phyloP scores from a whole-genome alignment of 2,329 filamentous ascomycete species.

The Diaporthe vexans region DNA sequence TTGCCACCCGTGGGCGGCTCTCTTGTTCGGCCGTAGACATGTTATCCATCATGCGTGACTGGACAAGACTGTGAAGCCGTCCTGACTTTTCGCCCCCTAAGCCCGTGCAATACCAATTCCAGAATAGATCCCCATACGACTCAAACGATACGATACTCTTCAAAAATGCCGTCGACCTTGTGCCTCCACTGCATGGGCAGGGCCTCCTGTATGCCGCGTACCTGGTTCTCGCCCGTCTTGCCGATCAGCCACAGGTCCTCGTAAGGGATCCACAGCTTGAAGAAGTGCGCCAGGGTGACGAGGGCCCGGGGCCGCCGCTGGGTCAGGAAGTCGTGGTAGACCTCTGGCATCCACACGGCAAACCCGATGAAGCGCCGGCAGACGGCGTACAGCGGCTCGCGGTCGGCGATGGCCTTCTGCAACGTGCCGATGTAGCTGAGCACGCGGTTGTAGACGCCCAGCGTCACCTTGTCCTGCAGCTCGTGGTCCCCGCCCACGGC shows the following conservation, averaged over 20 bases:
- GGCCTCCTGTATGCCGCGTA: slow-evolving; percentile 53
- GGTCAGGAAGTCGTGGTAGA: slow-evolving; percentile 52
- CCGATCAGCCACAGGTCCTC: slow-evolving; percentile 55
- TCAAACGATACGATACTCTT: slow-evolving; percentile 48
- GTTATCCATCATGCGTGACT: background rate
- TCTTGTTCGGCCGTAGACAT: background rate
- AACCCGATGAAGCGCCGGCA: slow-evolving; percentile 54
- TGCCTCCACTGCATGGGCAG: slow-evolving; percentile 52
- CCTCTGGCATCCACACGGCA: slow-evolving; percentile 52
- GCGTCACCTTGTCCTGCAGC: slow-evolving; percentile 48
- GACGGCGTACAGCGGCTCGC: slow-evolving; percentile 50
- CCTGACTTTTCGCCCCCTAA: background rate
- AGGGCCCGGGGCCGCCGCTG: slow-evolving; percentile 54
- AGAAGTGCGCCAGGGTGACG: slow-evolving; percentile 56
- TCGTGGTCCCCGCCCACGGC: slow-evolving; percentile 48
- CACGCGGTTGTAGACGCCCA: slow-evolving; percentile 50
- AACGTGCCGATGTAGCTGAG: slow-evolving; percentile 54
- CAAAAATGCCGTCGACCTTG: slow-evolving; percentile 52
- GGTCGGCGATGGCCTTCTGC: slow-evolving; percentile 47
- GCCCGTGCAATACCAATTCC: background rate
- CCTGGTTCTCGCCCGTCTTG: slow-evolving; percentile 52
- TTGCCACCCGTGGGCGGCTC: background rate
- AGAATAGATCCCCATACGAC: background rate
- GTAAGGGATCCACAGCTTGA: slow-evolving; percentile 54
- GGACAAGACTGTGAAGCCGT: background rate